Evolutionary conservation across 768 basidiomycete genomes (phyloP), one percentile per base, ranked within the genome.

Genomic region (Suillus cothurnatus): DNA sequence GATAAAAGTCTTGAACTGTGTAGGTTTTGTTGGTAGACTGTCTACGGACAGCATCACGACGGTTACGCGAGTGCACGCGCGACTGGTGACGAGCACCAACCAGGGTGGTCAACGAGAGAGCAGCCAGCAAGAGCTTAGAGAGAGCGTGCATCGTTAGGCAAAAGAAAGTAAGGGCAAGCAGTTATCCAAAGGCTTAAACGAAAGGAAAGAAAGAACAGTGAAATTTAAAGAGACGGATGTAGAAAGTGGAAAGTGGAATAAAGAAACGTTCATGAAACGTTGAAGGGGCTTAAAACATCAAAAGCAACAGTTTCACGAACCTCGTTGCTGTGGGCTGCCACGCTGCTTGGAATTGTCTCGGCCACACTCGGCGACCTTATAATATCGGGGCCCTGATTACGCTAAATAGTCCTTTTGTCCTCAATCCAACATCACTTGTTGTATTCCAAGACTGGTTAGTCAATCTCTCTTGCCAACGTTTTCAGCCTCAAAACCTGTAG

Each of bases 1-100:
- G 73, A 67, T 78, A 84, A 53, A 77, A 71, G 67, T 84, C 81
- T 23, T 76, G 58, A 38, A 84, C 65, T 26, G 38, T 67, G 71
- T 80, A 85, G 12, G 73, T 71, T 52, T 70, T 71, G 65, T 66
- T 77, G 49, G 65, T 62, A 66, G 58, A 56, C 32, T 61, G 65
- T 7, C 61, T 14, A 62, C 19, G 63, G 63, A 73, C 76, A 38
- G 69, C 66, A 36, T 72, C 15, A 41, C 71, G 66, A 57, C 66
- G 68, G 67, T 79, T 76, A 47, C 75, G 78, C 63, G 78, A 74
- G 55, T 69, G 68, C 14, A 65, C 43, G 1, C 66, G 59, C 17
- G 66, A 67, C 58, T 68, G 69, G 45, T 68, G 69, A 57, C 76
- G 73, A 61, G 78, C 72, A 76, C 79, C 76, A 63, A 70, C 82